Conservation (phyloP, 257 asterid species). For the Jasminum sambac region DNA sequence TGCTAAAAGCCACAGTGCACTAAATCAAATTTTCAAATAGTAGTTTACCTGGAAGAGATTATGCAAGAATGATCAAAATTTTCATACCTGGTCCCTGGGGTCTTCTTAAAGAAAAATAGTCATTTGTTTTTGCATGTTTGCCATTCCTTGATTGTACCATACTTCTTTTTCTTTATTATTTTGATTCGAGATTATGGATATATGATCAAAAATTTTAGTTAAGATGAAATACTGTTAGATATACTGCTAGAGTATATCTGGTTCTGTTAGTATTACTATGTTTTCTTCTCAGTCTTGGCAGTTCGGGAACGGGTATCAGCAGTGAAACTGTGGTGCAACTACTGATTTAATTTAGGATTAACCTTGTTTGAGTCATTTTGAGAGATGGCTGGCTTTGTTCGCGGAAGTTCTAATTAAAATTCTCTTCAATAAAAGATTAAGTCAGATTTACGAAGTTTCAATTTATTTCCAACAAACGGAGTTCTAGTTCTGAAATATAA, state of each 20-base stretch:
- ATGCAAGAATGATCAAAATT: neutral
- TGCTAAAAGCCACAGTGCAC: neutral
- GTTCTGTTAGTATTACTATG: neutral
- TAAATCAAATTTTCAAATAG: neutral
- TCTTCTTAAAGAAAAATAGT: too few relatives aligned
- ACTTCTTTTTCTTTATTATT: neutral
- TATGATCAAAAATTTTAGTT: neutral
- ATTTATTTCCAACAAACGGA: constrained; percentile 3
- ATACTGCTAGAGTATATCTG: neutral
- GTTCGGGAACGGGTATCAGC: constrained; percentile 4
- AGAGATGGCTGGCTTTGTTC: neutral
- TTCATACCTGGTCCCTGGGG: too few relatives aligned
- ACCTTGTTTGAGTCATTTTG: neutral
- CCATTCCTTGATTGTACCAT: neutral
- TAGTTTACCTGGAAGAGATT: neutral
- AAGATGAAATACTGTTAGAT: too few relatives aligned
- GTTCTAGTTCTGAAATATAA: neutral
- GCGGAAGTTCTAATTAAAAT: neutral
- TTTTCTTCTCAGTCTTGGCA: neutral
- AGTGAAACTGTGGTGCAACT: neutral
- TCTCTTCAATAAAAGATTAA: neutral
- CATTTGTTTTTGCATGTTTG: neutral
- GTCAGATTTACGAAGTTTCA: constrained; percentile 1
- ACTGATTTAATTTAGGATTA: neutral
- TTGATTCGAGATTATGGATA: neutral